These are phyloP conservation scores for Sambucus nigra DNA, from an alignment of 129 eudicot species.

Conservation along the genomic window DNA sequence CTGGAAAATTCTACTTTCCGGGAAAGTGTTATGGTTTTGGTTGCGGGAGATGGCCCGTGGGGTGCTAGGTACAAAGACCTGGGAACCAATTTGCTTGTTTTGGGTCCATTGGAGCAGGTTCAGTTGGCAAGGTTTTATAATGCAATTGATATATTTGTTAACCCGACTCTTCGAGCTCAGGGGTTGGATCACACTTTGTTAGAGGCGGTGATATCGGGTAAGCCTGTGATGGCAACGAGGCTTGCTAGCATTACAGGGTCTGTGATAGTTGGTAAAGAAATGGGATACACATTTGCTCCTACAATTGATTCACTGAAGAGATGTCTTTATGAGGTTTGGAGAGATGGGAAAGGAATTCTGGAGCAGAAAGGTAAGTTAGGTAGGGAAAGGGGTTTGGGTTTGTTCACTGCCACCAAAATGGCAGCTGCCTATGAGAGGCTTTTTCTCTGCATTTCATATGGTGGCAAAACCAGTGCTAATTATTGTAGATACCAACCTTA, in stretches of 20 bases:
- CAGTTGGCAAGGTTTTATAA: conserved; percentile 59
- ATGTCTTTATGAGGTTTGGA: conserved; percentile 51
- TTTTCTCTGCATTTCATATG: conserved; percentile 52
- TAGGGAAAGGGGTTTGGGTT: conserved; percentile 51
- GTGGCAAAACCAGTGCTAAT: conserved; percentile 15
- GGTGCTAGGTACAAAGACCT: conserved; percentile 56
- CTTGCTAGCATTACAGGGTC: conserved; percentile 70
- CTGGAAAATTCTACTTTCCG: conserved; percentile 37
- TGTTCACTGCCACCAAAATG: conserved; percentile 78
- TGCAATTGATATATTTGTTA: conserved; percentile 53
- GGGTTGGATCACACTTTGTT: conserved; percentile 71
- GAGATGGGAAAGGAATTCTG: conserved; percentile 46
- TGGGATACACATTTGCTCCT: conserved; percentile 70
- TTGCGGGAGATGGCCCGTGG: conserved; percentile 88
- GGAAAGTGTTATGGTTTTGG: conserved; percentile 40
- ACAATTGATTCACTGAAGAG: conserved; percentile 39
- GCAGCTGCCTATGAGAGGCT: conserved; percentile 67
- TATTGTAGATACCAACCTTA: conserved; percentile 30
- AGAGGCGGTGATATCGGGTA: conserved; percentile 65
- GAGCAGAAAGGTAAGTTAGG: conserved; percentile 49
- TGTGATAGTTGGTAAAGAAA: conserved; percentile 38
- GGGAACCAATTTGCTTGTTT: conserved; percentile 40
- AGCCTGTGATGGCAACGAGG: conserved; percentile 65
- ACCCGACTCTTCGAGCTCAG: conserved; percentile 77
- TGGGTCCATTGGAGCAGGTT: conserved; percentile 52